These are phyloP conservation scores for Aspergillus unguis DNA, from an alignment of 2,329 filamentous ascomycete species.

Conservation along the genomic window DNA sequence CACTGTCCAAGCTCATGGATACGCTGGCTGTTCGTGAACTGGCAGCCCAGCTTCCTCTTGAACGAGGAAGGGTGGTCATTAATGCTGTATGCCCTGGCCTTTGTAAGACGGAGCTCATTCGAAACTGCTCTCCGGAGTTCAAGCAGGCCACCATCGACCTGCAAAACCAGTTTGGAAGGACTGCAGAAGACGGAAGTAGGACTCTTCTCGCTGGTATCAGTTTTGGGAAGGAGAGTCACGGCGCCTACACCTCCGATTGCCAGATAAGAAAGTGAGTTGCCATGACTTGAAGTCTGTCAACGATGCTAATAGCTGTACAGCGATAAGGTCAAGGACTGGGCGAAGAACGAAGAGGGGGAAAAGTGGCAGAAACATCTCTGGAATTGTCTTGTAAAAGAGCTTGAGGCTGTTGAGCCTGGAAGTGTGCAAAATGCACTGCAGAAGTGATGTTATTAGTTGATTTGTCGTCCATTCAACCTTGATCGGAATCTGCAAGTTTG, in stretches of 20 bases:
- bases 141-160: neutral
- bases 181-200: constrained; percentile 5
- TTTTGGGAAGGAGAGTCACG: constrained; percentile 2
- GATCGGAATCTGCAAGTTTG: neutral
- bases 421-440: neutral
- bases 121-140: neutral
- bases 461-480: neutral
- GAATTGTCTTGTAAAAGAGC: neutral
- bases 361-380: constrained; percentile 5
- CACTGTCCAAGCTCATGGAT: constrained; percentile 8
- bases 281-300: neutral
- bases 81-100: constrained; percentile 5
- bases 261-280: constrained; percentile 3
- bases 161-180: neutral
- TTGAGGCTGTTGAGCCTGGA: constrained; percentile 1
- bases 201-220: constrained; percentile 5
- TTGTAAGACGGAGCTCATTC: constrained; percentile 3
- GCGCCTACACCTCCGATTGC: neutral
- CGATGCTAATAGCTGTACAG: neutral
- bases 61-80: constrained; percentile 6
- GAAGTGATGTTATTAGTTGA: neutral
- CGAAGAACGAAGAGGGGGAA: constrained; percentile 2
- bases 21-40: constrained; percentile 2
- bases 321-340: constrained; percentile 1
- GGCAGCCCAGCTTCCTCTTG: neutral